Evolutionary conservation across 495 filamentous ascomycete species (phyloP), one percentile per base, ranked within the genome.

Genomic region (Cenococcum geophilum): DNA sequence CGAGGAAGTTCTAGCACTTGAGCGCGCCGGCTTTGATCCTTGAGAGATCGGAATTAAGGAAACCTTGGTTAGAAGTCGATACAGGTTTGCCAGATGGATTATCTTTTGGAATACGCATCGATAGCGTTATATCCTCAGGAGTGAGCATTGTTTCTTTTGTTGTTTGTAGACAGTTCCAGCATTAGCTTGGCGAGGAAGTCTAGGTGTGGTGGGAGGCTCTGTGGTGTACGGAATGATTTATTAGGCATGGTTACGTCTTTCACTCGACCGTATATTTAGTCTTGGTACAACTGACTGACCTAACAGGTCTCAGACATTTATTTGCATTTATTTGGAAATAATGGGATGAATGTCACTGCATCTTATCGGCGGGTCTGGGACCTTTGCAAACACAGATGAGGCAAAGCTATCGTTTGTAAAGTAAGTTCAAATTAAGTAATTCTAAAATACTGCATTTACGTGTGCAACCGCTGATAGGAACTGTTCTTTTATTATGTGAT

Each of bases 1-100:
- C 16, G 50, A 61, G 23, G 35, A 56, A n/a, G 62, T 66, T 25
- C 49, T 52, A 1, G 49, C 21, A 1, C 14, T 22, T 16, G 20
- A 52, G 16, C 22, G 49, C 8, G 18, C 49, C 11, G 40, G 40
- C 40, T 10, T 14, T 4, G 40, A 45, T 45, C 11, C 40, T 45
- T 45, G 40, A 45, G 11, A 1, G 18, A 14, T 14, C 18, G 4
- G 40, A 18, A 4, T 18, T 45, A 18, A 4, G 11, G 14, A 14
- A 4, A 2, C 18, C 11, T 45, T 45, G 40, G 11, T 14, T 14
- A 14, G 40, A 45, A 45, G 18, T 45, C 40, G 18, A 45, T 1
- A 4, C 40, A 2, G 18, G 11, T 18, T 45, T 45, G 40, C 40
- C 40, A 18, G 40, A 45, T 14, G 11, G 3, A 45, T 45, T 4